A percentile compares a stretch with the other conserved stretches of the same genome.
Evolutionary conservation across 2,329 filamentous ascomycete species (phyloP).

Genomic region (Ceratocystis alfenasii): DNA sequence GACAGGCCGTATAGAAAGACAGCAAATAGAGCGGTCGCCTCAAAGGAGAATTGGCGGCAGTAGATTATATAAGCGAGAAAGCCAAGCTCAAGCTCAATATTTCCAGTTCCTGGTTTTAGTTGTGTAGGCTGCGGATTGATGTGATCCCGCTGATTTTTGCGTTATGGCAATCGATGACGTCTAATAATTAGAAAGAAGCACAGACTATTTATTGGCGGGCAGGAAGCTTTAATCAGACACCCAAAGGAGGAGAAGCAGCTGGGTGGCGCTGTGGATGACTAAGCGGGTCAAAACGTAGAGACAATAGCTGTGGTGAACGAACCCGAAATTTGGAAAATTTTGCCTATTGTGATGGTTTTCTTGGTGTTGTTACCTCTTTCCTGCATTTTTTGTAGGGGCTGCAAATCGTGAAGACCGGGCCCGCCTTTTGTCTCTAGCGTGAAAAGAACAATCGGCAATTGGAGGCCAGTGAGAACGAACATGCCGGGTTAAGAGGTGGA

Average conservation of each 20-base stretch:
- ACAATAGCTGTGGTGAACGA: neutral
- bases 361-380: neutral
- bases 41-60: neutral
- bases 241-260: neutral
- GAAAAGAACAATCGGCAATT: neutral
- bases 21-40: neutral
- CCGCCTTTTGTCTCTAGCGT: neutral
- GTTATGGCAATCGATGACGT: constrained; percentile 5
- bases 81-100: neutral
- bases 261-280: neutral
- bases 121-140: neutral
- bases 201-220: constrained; percentile 2
- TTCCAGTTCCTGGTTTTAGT: neutral
- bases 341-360: neutral
- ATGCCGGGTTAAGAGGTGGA: neutral
- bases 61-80: neutral
- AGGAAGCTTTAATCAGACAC: neutral
- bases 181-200: neutral
- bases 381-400: constrained; percentile 10
- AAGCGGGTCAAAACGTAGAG: neutral
- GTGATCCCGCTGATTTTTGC: neutral
- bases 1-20: neutral
- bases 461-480: neutral
- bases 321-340: neutral
- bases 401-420: neutral